Conservation (phyloP, 257 asterid genomes). For the Solanum chiquidenum region DNA sequence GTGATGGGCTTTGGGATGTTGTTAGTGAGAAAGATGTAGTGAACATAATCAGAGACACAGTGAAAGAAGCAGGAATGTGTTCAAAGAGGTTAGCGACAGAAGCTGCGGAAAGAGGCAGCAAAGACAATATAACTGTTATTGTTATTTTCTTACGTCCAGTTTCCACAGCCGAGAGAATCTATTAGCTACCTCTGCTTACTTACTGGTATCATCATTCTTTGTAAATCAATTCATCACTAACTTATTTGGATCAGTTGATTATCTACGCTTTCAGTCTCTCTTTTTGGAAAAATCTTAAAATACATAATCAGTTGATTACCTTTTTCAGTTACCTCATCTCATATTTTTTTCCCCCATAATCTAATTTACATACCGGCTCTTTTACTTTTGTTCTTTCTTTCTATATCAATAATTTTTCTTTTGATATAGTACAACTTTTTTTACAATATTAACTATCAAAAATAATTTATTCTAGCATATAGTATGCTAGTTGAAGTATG, state of each 20-base stretch:
- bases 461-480: not conserved
- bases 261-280: not conserved
- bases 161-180: slow-evolving; percentile 88
- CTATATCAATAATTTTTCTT: not conserved
- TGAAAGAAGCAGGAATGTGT: slow-evolving; percentile 94
- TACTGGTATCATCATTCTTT: not conserved
- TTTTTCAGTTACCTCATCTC: not conserved
- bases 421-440: not conserved
- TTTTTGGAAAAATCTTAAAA: not conserved
- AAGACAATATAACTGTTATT: slow-evolving; percentile 78
- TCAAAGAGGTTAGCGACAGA: slow-evolving; percentile 82
- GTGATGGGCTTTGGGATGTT: slow-evolving; percentile 94
- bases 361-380: not conserved
- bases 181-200: slow-evolving; percentile 19
- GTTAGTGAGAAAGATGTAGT: slow-evolving; percentile 66
- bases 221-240: not conserved
- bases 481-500: not conserved
- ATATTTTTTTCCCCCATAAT: not conserved
- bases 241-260: not conserved
- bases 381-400: not conserved
- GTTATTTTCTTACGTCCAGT: slow-evolving; percentile 77
- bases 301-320: not conserved
- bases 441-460: not conserved
- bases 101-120: slow-evolving; percentile 82
- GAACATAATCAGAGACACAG: slow-evolving; percentile 70